These are phyloP conservation scores for Glycine tomentella DNA, from an alignment of 306 rosid genomes.

Conservation along the genomic window DNA sequence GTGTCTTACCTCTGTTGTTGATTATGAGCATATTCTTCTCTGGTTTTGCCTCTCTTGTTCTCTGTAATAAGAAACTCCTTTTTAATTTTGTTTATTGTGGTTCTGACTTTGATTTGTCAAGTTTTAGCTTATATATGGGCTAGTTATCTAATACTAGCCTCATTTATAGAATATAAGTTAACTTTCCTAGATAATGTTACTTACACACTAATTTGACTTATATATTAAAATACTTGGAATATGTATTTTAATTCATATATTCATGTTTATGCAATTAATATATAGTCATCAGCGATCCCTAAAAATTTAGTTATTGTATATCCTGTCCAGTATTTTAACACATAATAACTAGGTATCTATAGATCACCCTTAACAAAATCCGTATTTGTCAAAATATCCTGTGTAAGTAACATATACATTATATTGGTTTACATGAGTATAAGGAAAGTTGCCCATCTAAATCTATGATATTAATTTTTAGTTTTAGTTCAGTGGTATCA, in stretches of 20 bases:
- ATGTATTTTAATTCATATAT: neutral
- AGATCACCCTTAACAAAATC: neutral
- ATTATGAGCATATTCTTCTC: too few species aligned
- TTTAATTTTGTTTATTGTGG: neutral
- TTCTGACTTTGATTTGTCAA: neutral
- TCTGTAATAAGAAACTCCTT: neutral
- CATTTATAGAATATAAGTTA: neutral
- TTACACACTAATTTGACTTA: neutral
- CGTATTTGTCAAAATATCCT: neutral
- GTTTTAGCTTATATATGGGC: neutral
- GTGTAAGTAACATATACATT: neutral
- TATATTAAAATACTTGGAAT: neutral
- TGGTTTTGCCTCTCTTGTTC: too few species aligned
- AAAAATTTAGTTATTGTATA: neutral
- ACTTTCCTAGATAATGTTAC: neutral
- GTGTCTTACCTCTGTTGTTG: too few species aligned
- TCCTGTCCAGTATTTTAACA: neutral
- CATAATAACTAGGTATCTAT: neutral
- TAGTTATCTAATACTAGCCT: neutral
- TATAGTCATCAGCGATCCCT: neutral
- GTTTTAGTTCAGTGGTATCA: neutral
- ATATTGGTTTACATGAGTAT: neutral
- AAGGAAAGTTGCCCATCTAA: neutral
- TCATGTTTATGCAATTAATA: neutral
- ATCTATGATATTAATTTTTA: neutral